Conservation (phyloP, 2,329 filamentous ascomycete genomes). For the Penicillium verrucosum region DNA sequence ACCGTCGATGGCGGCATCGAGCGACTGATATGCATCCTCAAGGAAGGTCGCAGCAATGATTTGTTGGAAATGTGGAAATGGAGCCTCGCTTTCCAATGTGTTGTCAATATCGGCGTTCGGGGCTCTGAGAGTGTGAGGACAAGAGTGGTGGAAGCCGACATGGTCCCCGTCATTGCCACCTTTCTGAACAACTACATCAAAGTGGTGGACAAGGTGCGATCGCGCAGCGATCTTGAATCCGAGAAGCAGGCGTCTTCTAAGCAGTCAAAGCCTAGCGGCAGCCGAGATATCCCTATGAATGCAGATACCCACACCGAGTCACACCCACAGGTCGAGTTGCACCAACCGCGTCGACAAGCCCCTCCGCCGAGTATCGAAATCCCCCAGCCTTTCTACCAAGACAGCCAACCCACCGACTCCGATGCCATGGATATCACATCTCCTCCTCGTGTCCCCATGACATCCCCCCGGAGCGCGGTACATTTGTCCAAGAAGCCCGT, state of each 20-base stretch:
- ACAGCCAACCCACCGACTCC: constrained; percentile 47
- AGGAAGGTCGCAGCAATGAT: constrained; percentile 93
- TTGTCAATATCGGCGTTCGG: constrained; percentile 96
- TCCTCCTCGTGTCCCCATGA: constrained; percentile 61
- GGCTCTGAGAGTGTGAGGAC: constrained; percentile 93
- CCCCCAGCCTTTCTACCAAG: constrained; percentile 55
- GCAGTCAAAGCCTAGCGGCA: constrained; percentile 28
- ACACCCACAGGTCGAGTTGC: constrained; percentile 53
- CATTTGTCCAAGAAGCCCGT: constrained; percentile 55
- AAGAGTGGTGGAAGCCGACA: constrained; percentile 94
- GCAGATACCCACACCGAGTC: constrained; percentile 56
- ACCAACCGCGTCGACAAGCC: constrained; percentile 68
- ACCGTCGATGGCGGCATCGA: constrained; percentile 99
- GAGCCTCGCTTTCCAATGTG: constrained; percentile 98
- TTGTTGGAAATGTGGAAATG: constrained; percentile 99
- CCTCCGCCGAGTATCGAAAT: constrained; percentile 84
- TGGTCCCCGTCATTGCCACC: constrained; percentile 97
- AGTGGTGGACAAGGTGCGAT: constrained; percentile 85
- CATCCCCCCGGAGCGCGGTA: constrained; percentile 68
- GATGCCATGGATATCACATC: constrained; percentile 60
- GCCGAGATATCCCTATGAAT: constrained; percentile 36
- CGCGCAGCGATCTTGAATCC: constrained; percentile 77
- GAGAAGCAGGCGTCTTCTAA: constrained; percentile 47
- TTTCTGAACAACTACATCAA: constrained; percentile 98
- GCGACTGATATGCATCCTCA: constrained; percentile 92